phyloP scores from a whole-genome alignment of 116 monocot genomes.

The Posidonia oceanica region DNA sequence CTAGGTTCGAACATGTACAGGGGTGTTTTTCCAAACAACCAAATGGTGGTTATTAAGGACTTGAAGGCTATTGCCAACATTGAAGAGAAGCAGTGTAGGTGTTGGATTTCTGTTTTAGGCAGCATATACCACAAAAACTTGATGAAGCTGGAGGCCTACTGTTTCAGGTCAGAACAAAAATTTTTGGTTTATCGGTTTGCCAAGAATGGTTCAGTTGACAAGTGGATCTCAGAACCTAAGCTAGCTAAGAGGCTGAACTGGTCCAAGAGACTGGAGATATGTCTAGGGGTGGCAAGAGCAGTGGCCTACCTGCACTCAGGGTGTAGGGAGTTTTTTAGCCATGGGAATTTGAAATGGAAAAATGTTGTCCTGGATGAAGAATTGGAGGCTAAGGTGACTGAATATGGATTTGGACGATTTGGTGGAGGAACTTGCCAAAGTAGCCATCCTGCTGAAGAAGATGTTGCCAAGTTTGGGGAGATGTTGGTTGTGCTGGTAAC shows the following conservation, averaged over 20 bases:
- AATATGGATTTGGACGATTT: neutral
- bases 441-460: conserved; percentile 3
- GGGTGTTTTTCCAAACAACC: conserved; percentile 9
- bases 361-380: no score
- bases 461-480: conserved; percentile 21
- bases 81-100: conserved; percentile 15
- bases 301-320: no score
- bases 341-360: no score
- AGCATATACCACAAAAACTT: conserved; percentile 18
- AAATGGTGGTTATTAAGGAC: conserved; percentile 10
- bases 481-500: conserved; percentile 15
- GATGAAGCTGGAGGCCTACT: conserved; percentile 12
- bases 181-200: neutral
- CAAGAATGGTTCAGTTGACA: no score
- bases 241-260: no score
- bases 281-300: no score
- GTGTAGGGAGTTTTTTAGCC: no score
- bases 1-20: conserved; percentile 11
- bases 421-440: neutral
- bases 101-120: conserved; percentile 10
- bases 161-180: conserved; percentile 6
- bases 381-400: no score
- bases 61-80: conserved; percentile 1
- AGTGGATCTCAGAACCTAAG: no score
- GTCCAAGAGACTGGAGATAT: no score